Base-by-base conservation (phyloP, 345 rosid species). In the Arabis hirsuta region DNA sequence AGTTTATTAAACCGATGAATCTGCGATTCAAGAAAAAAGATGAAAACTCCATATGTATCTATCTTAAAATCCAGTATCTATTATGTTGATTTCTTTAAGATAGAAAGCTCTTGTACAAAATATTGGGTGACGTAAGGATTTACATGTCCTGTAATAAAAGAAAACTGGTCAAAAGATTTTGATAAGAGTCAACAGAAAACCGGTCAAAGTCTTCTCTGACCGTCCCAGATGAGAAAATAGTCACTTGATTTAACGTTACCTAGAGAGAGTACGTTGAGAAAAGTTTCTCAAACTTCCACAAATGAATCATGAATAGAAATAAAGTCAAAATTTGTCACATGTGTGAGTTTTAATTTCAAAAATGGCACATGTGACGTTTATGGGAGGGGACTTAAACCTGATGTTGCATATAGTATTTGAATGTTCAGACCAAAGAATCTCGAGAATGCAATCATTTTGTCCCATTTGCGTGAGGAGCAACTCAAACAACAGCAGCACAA, bases 201-300 rank as follows among this genome's bases (percentile, higher is more conserved):
- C 11, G 9, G 69, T 72, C 76, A 62, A 62, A 53, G 61, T 61
- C 12, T 3, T 12, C 2, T 64, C 45, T 61, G 44, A 67, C 62
- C 1, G n/a, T 14, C 16, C 19, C 8, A 9, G 12, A 7, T 54
- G 60, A 52, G 60, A 53, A 39, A 31, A 9, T 51, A 41, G 27
- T 62, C 22, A 60, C 45, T 0, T 12, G 19, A 39, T 27, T 8
- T 38, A 39, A 24, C 3, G 12, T 42, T 5, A 60, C 12, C 19
- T 12, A 13, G 19, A 20, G 16, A 29, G 0, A 32, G 41, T 8
- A 9, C 41, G 9, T 8, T 7, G 41, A 36, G 7, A 36, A 2
- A 36, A 36, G 1, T 22, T 22, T 22, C 24, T 22, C 2, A 36
- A 9, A 41, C 36, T 42, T 41, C 32, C 50, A 12, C 50, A 60